A percentile compares a stretch with the other conserved stretches of the same genome.
These are phyloP conservation scores for Crithidia mellificae DNA, from an alignment of 208 protist species.

Conservation along the genomic window DNA sequence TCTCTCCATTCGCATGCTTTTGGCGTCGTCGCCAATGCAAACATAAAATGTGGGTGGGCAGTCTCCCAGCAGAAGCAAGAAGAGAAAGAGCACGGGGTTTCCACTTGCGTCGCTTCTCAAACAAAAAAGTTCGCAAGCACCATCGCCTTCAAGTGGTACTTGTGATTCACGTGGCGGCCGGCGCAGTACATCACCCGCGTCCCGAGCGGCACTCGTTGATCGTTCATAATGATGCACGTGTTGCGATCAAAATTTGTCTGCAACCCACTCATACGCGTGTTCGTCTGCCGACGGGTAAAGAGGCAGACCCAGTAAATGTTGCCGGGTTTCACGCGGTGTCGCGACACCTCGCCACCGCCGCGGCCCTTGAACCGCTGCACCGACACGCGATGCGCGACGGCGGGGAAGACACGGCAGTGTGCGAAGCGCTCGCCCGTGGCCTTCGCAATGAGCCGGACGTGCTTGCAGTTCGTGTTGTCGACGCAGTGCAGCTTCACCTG, in stretches of 20 bases:
- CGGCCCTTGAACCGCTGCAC: constrained; percentile 87
- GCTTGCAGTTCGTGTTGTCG: constrained; percentile 93
- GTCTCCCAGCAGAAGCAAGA: background rate
- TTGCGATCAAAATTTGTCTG: constrained; percentile 92
- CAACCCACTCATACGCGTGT: constrained; percentile 87
- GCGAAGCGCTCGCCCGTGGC: constrained; percentile 88
- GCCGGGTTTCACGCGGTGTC: constrained; percentile 83
- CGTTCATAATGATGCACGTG: constrained; percentile 92
- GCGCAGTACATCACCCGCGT: constrained; percentile 92
- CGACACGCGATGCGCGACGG: constrained; percentile 87
- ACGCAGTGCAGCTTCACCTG: constrained; percentile 92
- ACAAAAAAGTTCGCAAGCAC: constrained; percentile 93
- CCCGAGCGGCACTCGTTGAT: constrained; percentile 87
- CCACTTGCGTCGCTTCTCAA: constrained; percentile 18
- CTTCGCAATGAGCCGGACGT: constrained; percentile 88
- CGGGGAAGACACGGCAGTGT: constrained; percentile 86
- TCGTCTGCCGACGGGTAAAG: constrained; percentile 84
- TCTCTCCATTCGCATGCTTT: too few species aligned
- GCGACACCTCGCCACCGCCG: constrained; percentile 62
- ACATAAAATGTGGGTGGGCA: too few species aligned
- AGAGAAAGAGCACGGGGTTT: background rate
- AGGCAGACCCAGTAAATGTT: constrained; percentile 91
- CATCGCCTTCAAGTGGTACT: constrained; percentile 90
- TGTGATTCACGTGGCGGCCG: constrained; percentile 92
- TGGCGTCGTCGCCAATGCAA: too few species aligned